Percentiles rank a stretch among this genome's conserved stretches.
phyloP scores from a whole-genome alignment of 1,284 basidiomycete species.

The Lentinus polychrous region DNA sequence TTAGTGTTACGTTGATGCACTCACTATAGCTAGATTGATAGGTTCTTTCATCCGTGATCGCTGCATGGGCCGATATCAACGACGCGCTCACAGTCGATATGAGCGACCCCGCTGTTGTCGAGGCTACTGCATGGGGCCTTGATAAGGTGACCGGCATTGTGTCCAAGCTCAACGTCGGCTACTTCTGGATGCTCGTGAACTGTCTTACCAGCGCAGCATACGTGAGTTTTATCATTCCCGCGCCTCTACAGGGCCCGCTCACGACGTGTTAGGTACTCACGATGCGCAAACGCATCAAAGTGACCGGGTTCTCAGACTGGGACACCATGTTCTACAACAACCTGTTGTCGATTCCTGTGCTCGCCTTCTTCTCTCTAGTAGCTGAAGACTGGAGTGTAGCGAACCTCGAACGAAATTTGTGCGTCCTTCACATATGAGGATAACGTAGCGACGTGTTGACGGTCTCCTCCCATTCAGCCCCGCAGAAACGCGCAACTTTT shows the following conservation, averaged over 20 bases:
- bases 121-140: conserved; percentile 33
- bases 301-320: conserved; percentile 98
- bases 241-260: not conserved
- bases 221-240: conserved; percentile 42
- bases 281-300: conserved; percentile 97
- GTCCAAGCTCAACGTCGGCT: conserved; percentile 71
- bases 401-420: conserved; percentile 87
- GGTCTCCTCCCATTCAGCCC: conserved; percentile 50
- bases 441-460: not conserved
- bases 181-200: conserved; percentile 96
- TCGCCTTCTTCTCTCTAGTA: conserved; percentile 78
- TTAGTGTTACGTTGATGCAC: not conserved
- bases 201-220: conserved; percentile 90
- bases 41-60: conserved; percentile 92
- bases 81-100: conserved; percentile 32
- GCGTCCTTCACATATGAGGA: conserved; percentile 24
- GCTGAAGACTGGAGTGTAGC: conserved; percentile 88
- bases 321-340: conserved; percentile 99
- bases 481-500: conserved; percentile 68
- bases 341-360: conserved; percentile 87
- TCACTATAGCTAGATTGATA: conserved; percentile 21
- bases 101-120: conserved; percentile 36
- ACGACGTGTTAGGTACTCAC: conserved; percentile 62
- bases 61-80: conserved; percentile 89
- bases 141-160: conserved; percentile 42